Evolutionary conservation across 805 yeast genomes (phyloP).

Genomic region (Candida nitratophila): DNA sequence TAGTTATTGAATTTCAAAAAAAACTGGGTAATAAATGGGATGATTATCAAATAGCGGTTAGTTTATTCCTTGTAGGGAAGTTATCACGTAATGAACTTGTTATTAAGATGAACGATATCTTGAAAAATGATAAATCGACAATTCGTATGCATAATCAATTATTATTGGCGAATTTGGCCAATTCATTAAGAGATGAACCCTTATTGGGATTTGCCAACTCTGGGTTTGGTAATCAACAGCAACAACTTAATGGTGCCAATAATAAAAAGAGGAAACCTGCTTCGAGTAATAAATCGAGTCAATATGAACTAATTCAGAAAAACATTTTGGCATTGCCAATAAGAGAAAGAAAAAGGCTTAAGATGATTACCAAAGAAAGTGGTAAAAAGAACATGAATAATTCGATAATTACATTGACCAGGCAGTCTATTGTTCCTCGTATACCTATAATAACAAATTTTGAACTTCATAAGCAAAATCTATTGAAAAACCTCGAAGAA

Average conservation of each 20-base stretch:
- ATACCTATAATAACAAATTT: constrained; percentile 63
- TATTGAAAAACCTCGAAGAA: constrained; percentile 20
- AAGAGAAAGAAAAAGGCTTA: constrained; percentile 77
- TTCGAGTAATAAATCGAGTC: constrained; percentile 51
- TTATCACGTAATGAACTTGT: constrained; percentile 71
- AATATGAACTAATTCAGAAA: constrained; percentile 74
- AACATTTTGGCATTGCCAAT: constrained; percentile 83
- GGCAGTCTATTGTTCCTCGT: constrained; percentile 73
- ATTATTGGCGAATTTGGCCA: constrained; percentile 74
- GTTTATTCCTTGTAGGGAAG: constrained; percentile 71
- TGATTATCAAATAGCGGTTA: constrained; percentile 70
- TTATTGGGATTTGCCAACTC: constrained; percentile 42
- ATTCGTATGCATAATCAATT: constrained; percentile 75
- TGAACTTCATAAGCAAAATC: not conserved
- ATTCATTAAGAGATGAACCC: constrained; percentile 72
- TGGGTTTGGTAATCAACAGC: constrained; percentile 38
- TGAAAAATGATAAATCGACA: constrained; percentile 34
- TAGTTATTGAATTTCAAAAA: constrained; percentile 68
- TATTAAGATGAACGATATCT: constrained; percentile 46
- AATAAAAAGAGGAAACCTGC: constrained; percentile 38
- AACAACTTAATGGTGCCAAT: constrained; percentile 6
- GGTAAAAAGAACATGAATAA: constrained; percentile 72
- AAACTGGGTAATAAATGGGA: constrained; percentile 81
- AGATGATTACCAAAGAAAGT: constrained; percentile 73
- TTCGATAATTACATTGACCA: constrained; percentile 59